Evolutionary conservation across 2,329 filamentous ascomycete species (phyloP), one percentile per base, ranked within the genome.

Genomic region (Botryotinia narcissicola): DNA sequence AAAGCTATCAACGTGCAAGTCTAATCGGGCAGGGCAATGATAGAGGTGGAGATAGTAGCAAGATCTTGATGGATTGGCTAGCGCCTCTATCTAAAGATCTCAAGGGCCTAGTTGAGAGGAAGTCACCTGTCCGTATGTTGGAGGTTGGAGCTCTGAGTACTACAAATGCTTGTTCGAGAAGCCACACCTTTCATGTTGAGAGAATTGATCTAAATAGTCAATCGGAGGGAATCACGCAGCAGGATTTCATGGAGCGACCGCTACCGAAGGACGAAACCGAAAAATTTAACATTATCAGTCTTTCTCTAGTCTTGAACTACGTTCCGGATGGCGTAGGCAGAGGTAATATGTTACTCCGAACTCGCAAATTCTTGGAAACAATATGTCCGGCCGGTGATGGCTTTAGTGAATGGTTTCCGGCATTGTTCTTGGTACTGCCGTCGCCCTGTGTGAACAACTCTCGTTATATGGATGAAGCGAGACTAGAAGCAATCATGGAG

Each of bases 261-360:
- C 82, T 95, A 4, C 95, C 95, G 0, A 81, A 80, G 8, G 81
- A 86, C 35, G 84, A 87, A 9, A 82, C 84, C 0, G 90, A 94
- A 59, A 85, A 85, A 35, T 98, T 98, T 81, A 93, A 99, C 81
- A 89, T 98, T 70, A 91, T 99, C 79, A 97, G 94, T 68, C 85
- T 99, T 37, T 97, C 94, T 14, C 85, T 99, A 71, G 96, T 99
- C 8, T 86, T 99, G 75, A 99, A 99, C 82, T 99, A 94, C 80
- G 95, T 98, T 4, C 93, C 95, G 0, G 91, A 95, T 77, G 87
- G 94, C 4, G 83, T 84, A 46, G 88, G 86, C 7, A 88, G 95
- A 78, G 96, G 96, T 3, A 88, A 93, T 73, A 99, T 99, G 96
- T 87, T 99, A 71, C 86, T 88, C 70, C 89, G 93, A 59, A 94